Percentiles rank a stretch among this genome's conserved stretches.
Evolutionary conservation across 2,329 filamentous ascomycete species (phyloP).

Genomic region (Sporothrix dimorphospora): DNA sequence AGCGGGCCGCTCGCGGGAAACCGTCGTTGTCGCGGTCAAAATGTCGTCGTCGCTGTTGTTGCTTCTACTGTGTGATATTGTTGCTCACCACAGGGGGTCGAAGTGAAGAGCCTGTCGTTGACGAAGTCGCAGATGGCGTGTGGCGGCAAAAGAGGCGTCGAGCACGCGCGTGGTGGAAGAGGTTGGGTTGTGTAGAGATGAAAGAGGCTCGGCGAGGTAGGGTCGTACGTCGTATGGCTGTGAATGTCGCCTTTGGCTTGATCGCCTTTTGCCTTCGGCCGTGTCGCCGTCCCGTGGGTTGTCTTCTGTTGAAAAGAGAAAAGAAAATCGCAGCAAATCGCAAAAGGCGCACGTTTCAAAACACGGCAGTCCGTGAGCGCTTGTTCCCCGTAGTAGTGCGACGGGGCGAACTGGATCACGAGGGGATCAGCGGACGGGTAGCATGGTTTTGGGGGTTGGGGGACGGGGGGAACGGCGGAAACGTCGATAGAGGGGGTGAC

Average conservation of each 20-base stretch:
- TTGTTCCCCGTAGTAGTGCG: conserved; percentile 20
- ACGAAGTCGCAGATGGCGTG: background rate
- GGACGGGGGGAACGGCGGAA: background rate
- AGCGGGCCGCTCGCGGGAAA: conserved; percentile 1
- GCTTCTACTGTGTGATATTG: background rate
- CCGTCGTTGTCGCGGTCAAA: background rate
- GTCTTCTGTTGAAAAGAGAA: background rate
- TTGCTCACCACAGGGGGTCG: background rate
- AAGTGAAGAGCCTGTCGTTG: background rate
- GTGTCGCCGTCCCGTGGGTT: background rate
- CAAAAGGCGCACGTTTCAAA: conserved; percentile 20
- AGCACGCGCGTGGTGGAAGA: background rate
- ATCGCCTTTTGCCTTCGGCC: background rate
- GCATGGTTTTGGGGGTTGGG: conserved; percentile 21
- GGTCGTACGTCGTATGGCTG: background rate
- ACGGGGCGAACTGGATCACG: conserved; percentile 23
- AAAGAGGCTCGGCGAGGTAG: background rate
- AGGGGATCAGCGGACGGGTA: conserved; percentile 10
- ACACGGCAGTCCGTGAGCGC: conserved; percentile 18
- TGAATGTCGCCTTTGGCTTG: background rate
- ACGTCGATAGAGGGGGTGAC: background rate
- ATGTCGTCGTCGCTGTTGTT: background rate
- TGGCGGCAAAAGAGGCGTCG: conserved; percentile 1
- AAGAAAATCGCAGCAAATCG: conserved; percentile 14
- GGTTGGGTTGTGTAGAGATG: background rate